These are phyloP conservation scores for Magnolia changhungtana DNA, from an alignment of 164 flowering plant genomes.

Conservation along the genomic window DNA sequence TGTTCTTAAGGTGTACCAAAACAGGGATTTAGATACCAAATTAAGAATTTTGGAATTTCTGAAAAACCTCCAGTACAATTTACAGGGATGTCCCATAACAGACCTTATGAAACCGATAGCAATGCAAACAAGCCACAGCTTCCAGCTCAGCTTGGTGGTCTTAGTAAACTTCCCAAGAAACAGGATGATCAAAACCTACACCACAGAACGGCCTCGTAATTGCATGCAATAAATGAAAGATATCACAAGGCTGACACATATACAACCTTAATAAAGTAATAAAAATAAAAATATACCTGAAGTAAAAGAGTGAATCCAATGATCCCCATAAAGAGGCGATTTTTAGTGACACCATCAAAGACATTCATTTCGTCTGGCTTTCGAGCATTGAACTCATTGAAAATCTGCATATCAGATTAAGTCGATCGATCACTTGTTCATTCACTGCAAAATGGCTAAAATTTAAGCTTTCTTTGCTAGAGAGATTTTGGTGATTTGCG, in stretches of 20 bases:
- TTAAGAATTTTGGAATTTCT: too few relatives aligned
- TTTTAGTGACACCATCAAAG: slow-evolving; percentile 65
- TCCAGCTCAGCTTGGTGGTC: slow-evolving; percentile 66
- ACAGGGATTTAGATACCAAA: background rate
- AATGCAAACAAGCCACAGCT: slow-evolving; percentile 63
- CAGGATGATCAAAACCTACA: slow-evolving; percentile 60
- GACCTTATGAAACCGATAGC: slow-evolving; percentile 70
- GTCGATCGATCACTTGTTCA: slow-evolving; percentile 29
- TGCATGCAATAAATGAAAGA: background rate
- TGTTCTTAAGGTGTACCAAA: background rate
- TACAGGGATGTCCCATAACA: background rate
- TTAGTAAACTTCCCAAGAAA: slow-evolving; percentile 75
- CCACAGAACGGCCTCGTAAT: background rate
- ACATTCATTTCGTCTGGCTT: slow-evolving; percentile 86
- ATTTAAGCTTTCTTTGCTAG: background rate
- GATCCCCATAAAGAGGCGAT: slow-evolving; percentile 73
- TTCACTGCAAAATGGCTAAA: background rate
- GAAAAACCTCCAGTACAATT: background rate
- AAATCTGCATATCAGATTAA: slow-evolving; percentile 49
- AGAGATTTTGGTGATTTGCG: background rate
- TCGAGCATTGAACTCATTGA: slow-evolving; percentile 91
- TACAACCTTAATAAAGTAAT: background rate
- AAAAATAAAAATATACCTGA: slow-evolving; percentile 45
- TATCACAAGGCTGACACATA: background rate
- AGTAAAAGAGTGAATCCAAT: slow-evolving; percentile 57